Conservation (phyloP, 176 grass and related monocot genomes). For the Cocos nucifera region DNA sequence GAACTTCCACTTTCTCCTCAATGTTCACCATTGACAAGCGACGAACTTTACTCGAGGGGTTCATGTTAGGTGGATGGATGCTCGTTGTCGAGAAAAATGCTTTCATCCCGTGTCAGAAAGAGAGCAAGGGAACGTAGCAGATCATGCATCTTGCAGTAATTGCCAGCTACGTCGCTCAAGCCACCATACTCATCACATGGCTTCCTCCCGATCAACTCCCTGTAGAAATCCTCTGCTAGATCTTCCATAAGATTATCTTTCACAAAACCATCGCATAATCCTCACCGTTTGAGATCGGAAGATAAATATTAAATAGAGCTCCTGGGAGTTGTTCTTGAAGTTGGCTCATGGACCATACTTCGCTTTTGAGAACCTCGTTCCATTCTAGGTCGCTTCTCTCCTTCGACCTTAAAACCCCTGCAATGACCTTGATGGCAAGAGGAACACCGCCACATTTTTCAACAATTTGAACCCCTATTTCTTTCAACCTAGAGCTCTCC, state of each 20-base stretch:
- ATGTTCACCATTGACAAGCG: constrained; percentile 45
- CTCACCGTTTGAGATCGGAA: constrained; percentile 66
- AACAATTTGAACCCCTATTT: constrained; percentile 49
- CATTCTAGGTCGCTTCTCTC: too few relatives aligned
- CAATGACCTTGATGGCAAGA: constrained; percentile 66
- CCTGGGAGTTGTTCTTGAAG: constrained; percentile 41
- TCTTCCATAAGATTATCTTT: constrained; percentile 40
- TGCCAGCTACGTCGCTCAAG: constrained; percentile 14
- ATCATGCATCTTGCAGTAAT: constrained; percentile 48
- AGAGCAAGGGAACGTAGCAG: constrained; percentile 39
- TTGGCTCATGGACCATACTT: constrained; percentile 37
- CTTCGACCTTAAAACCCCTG: too few relatives aligned
- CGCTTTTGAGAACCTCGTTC: constrained; percentile 46
- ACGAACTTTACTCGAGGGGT: constrained; percentile 37
- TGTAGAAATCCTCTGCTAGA: constrained; percentile 50
- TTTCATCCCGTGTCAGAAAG: constrained; percentile 56
- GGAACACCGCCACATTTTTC: constrained; percentile 64
- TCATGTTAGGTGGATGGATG: constrained; percentile 32
- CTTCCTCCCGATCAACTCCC: constrained; percentile 58
- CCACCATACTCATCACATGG: background rate
- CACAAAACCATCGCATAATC: constrained; percentile 43
- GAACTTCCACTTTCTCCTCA: constrained; percentile 31
- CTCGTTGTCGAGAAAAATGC: constrained; percentile 36
- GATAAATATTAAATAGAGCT: constrained; percentile 61
- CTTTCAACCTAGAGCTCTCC: constrained; percentile 28